Evolutionary conservation across 1,139 yeast species (phyloP).

Genomic region (Arxiozyma heterogenica): DNA sequence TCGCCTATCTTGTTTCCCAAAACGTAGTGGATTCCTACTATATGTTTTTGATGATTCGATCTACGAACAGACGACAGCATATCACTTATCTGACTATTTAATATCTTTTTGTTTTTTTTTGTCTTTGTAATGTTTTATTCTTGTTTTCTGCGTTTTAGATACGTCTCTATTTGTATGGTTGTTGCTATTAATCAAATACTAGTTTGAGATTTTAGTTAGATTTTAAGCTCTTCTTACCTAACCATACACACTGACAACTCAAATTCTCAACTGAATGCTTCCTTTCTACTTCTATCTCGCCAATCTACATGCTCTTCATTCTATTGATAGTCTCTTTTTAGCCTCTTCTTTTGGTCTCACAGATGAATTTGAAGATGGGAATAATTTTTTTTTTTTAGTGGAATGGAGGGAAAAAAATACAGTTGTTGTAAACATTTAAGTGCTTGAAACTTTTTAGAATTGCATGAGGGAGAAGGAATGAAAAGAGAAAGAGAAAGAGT

Average conservation of each 20-base stretch:
- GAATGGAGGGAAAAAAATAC: no score
- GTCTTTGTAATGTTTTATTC: no score
- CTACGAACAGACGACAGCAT: not conserved
- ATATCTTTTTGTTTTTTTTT: no score
- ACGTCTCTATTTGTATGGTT: no score
- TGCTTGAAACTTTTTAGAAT: no score
- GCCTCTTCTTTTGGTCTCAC: not conserved
- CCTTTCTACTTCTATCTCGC: not conserved
- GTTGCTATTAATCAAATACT: no score
- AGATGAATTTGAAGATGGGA: not conserved
- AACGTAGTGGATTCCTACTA: conserved; percentile 75
- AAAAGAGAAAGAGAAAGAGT: no score
- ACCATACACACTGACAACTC: not conserved
- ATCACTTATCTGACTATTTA: not conserved
- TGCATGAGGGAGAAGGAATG: no score
- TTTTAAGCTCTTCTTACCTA: no score
- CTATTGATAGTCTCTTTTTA: not conserved
- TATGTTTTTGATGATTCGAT: conserved; percentile 26
- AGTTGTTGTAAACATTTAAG: no score
- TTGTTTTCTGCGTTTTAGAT: no score
- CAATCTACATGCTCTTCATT: not conserved
- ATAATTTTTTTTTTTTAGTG: not conserved
- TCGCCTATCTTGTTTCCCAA: conserved; percentile 95
- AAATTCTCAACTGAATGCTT: not conserved
- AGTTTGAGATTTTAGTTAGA: no score